Conservation (phyloP, 169 alveolate genomes). For the Plasmodium gonderi region DNA sequence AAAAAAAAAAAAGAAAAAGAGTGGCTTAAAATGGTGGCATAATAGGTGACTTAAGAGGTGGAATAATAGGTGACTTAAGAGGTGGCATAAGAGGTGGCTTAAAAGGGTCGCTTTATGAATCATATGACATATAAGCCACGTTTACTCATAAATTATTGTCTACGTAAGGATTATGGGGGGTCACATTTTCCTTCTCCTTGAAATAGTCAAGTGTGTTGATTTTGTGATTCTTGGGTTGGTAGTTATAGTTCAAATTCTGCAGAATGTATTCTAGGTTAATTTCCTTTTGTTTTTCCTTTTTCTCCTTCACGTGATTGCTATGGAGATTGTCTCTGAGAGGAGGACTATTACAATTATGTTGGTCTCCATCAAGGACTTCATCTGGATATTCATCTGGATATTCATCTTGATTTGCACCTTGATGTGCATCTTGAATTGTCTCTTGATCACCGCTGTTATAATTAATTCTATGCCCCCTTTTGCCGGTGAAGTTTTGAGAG, state of each 20-base stretch:
- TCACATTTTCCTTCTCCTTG: slow-evolving; percentile 60
- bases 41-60: too few relatives aligned
- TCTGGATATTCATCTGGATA: too few relatives aligned
- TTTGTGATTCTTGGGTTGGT: slow-evolving; percentile 59
- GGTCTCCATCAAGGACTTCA: not conserved
- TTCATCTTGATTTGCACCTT: too few relatives aligned
- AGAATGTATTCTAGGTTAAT: slow-evolving; percentile 41
- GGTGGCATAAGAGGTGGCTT: too few relatives aligned
- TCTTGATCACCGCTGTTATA: not conserved
- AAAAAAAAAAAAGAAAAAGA: not conserved
- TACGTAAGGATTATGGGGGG: slow-evolving; percentile 37
- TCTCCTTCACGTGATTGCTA: not conserved
- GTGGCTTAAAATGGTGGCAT: not conserved
- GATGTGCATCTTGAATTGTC: too few relatives aligned
- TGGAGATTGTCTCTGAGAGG: not conserved
- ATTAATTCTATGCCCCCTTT: too few relatives aligned
- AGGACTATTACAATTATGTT: not conserved
- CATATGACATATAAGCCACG: too few relatives aligned
- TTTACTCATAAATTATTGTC: slow-evolving; percentile 28
- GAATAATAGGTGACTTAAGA: too few relatives aligned
- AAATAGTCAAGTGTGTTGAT: slow-evolving; percentile 63
- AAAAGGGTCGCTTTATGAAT: too few relatives aligned
- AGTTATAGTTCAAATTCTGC: slow-evolving; percentile 43
- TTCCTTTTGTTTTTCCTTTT: slow-evolving; percentile 26
- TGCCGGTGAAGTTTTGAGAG: not conserved